A percentile compares a stretch with the other conserved stretches of the same genome.
phyloP scores from a whole-genome alignment of 441 rosid genomes.

The Croton laevigatus region DNA sequence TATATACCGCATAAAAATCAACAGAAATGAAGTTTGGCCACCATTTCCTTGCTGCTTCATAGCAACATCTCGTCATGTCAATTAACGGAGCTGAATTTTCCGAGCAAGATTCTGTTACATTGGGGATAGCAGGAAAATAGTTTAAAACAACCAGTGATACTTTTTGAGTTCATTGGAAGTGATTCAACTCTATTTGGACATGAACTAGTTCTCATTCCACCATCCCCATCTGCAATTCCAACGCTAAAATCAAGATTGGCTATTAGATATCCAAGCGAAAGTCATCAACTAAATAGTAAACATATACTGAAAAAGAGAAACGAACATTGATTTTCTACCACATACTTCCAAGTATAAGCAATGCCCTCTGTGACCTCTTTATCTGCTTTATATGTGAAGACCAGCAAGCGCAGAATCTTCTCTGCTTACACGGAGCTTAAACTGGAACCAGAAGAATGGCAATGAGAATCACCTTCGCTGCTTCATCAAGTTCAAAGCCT shows the following conservation, averaged over 20 bases:
- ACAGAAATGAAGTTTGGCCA: slow-evolving; percentile 99
- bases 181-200: slow-evolving; percentile 76
- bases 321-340: slow-evolving; percentile 85
- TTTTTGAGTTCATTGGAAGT: slow-evolving; percentile 52
- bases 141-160: slow-evolving; percentile 67
- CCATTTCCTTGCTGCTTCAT: slow-evolving; percentile 64
- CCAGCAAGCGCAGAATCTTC: slow-evolving; percentile 75
- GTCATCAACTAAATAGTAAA: not conserved
- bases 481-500: slow-evolving; percentile 65
- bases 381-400: slow-evolving; percentile 66
- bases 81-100: slow-evolving; percentile 79
- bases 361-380: slow-evolving; percentile 90
- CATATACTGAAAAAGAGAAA: not conserved
- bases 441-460: too few species aligned
- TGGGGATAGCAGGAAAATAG: slow-evolving; percentile 65
- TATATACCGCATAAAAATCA: slow-evolving; percentile 75
- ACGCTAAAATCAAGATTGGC: slow-evolving; percentile 6
- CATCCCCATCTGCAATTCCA: slow-evolving; percentile 69
- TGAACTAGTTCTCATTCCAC: slow-evolving; percentile 64
- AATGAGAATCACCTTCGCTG: slow-evolving; percentile 40
- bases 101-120: slow-evolving; percentile 47
- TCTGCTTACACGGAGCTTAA: too few species aligned
- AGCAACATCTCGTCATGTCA: slow-evolving; percentile 64
- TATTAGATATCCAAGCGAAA: not conserved
- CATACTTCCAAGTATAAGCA: slow-evolving; percentile 86